phyloP scores from a whole-genome alignment of 2,329 filamentous ascomycete species.

The Penicillium sp. region DNA sequence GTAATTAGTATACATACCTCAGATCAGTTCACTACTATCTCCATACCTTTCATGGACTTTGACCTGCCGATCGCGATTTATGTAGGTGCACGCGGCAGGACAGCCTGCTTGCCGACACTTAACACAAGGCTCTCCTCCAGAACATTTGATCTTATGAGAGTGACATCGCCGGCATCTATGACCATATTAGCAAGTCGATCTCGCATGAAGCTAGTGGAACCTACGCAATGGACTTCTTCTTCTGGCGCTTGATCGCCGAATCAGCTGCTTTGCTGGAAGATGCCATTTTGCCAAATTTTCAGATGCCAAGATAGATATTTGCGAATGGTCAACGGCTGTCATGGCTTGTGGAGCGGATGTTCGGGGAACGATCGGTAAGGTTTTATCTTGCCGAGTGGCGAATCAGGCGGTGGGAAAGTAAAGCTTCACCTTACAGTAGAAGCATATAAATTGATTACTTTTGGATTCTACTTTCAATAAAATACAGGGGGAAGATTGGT shows the following conservation, averaged over 20 bases:
- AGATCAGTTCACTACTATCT: neutral
- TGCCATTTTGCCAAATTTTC: conserved; percentile 4
- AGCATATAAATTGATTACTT: too few species aligned
- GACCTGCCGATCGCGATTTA: conserved; percentile 20
- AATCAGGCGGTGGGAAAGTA: neutral
- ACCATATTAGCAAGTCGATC: neutral
- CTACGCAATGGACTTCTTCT: conserved; percentile 21
- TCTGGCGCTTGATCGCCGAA: conserved; percentile 12
- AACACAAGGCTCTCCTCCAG: conserved; percentile 16
- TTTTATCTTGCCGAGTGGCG: conserved; percentile 13
- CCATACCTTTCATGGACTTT: conserved; percentile 22
- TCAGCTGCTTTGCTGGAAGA: neutral
- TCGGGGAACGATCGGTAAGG: conserved; percentile 3
- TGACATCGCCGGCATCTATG: conserved; percentile 20
- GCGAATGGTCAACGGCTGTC: neutral
- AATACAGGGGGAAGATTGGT: too few species aligned
- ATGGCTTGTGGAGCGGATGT: neutral
- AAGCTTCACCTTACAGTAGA: too few species aligned
- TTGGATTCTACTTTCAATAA: too few species aligned
- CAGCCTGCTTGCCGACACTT: conserved; percentile 15
- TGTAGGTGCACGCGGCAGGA: conserved; percentile 14
- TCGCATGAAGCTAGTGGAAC: neutral
- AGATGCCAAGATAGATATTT: neutral
- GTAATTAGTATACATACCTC: neutral
- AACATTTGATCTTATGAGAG: conserved; percentile 22